Evolutionary conservation across 345 rosid genomes (phyloP).

Genomic region (Toxicodendron radicans): DNA sequence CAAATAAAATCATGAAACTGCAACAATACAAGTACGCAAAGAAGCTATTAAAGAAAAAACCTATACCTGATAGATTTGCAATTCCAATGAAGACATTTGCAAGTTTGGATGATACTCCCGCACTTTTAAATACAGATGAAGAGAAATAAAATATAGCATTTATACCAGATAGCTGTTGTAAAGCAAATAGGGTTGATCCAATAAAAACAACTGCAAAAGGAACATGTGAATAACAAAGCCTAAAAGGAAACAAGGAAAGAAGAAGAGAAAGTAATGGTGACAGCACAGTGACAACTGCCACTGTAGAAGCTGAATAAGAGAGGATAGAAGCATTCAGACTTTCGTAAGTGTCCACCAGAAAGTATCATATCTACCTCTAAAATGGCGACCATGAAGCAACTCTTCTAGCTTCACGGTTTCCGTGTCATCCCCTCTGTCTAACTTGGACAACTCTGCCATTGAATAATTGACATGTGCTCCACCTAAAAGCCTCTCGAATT

Average conservation of each 20-base stretch:
- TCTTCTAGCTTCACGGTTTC: constrained; percentile 69
- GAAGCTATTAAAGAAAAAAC: constrained; percentile 16
- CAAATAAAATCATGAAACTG: constrained; percentile 6
- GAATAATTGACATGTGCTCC: constrained; percentile 75
- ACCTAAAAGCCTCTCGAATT: constrained; percentile 83
- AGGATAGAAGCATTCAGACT: constrained; percentile 12
- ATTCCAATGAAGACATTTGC: constrained; percentile 80
- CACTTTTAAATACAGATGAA: constrained; percentile 93
- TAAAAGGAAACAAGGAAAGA: constrained; percentile 27
- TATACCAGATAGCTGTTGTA: constrained; percentile 99
- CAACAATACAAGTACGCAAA: constrained; percentile 7
- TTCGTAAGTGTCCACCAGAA: constrained; percentile 3
- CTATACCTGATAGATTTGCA: constrained; percentile 71
- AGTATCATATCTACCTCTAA: constrained; percentile 60
- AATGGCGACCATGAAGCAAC: constrained; percentile 74
- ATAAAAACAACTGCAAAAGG: constrained; percentile 99
- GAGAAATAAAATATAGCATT: constrained; percentile 99
- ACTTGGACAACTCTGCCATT: constrained; percentile 73
- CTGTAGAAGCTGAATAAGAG: constrained; percentile 15
- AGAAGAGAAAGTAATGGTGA: constrained; percentile 5
- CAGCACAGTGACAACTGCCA: constrained; percentile 12
- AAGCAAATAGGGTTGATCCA: constrained; percentile 99
- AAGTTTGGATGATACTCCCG: constrained; percentile 78
- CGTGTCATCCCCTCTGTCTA: constrained; percentile 67
- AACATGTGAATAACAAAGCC: constrained; percentile 70